Base-by-base conservation (phyloP, 176 grass and related monocot genomes). In the Phoenix roebelenii region DNA sequence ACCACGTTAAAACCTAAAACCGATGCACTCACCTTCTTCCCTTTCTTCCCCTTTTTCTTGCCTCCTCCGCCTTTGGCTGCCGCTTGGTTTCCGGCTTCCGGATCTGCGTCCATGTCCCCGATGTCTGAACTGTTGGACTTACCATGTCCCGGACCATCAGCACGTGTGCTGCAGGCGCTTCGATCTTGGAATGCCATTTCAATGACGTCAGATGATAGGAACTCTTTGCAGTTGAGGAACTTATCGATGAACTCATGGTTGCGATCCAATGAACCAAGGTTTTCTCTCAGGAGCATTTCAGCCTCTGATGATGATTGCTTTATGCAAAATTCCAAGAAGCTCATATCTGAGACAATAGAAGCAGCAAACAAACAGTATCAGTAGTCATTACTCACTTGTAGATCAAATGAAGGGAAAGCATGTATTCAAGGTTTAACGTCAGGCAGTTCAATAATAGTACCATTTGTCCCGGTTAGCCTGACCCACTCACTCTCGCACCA, bases 1-100 rank as follows among this genome's bases (percentile, higher is more conserved):
- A 93, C 88, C 23, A 99, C 94, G 58, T 80, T 92, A 81, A 99
- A 99, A 15, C 94, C 94, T 65, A 99, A 74, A 26, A 85, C 73
- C 7, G 81, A 69, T 4, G 84, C 53, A 16, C 70, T 99, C 66
- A 99, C 88, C 70, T 99, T 99, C 59, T 99, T 91, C 57, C 82
- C 94, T 57, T 99, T 99, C 94, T 99, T 99, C 4, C 71, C 88
- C 69, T 93, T 99, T 56, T 93, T 99, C 82, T 86, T 99, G 7
- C 60, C 78, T n/a, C 73, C 72, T 0, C 19, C 51, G 12, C 83
- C 88, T 52, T 73, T 59, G 59, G 70, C 17, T 61, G 23, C 10
- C n/a, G 49, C 69, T 9, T 72, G 48, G 4, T 26, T 7, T 17
- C 51, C 51, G 3, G 52, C 70, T 20, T 89, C 94, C 62, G 16